Base-by-base conservation (phyloP, 2,329 filamentous ascomycete genomes). In the Huntiella decipiens region DNA sequence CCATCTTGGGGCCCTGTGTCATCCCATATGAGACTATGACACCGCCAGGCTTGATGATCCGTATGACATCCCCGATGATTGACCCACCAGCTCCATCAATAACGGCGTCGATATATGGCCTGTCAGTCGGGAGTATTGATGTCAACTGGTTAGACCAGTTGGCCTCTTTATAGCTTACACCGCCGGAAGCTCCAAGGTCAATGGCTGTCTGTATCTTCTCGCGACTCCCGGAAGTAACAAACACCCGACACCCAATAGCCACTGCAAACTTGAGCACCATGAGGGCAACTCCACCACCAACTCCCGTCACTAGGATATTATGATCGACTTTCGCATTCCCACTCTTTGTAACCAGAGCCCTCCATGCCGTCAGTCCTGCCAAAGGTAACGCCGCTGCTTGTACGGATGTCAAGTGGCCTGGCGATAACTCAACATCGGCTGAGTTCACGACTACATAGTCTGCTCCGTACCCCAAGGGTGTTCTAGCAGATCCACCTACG, bases 61-160 rank as follows among this genome's bases (percentile, higher is more conserved):
- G 76, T 40, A 68, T 64, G 1, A 74, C 71, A 58, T 77, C 80
- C 34, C 68, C 65, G n/a, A 93, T 72, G 38, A 94, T 68, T 61
- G 92, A 79, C 1, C 85, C 87, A 3, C 88, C 88, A 0, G 88
- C 87, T 2, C 91, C 88, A 61, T 96, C 91, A 53, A 96, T 72
- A 41, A 96, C 79, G 15, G 81, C 78, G 61, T 96, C 91, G 5
- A 91, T 56, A 52, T 70, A 82, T 45, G 76, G 75, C 52, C 77
- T 68, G 40, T 80, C 74, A 36, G 64, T 60, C 0, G 82, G 75
- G 19, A 94, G 64, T 54, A 77, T 56, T 40, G 61, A 61, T 15
- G 66, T 61, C 47, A 95, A 63, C 56, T 81, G 74, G 68, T 79
- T 82, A 49, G 93, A 84, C 88, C 88, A 96, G 1, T 67, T 75